phyloP scores from a whole-genome alignment of 2,329 filamentous ascomycete species.

The Neurospora sp. region DNA sequence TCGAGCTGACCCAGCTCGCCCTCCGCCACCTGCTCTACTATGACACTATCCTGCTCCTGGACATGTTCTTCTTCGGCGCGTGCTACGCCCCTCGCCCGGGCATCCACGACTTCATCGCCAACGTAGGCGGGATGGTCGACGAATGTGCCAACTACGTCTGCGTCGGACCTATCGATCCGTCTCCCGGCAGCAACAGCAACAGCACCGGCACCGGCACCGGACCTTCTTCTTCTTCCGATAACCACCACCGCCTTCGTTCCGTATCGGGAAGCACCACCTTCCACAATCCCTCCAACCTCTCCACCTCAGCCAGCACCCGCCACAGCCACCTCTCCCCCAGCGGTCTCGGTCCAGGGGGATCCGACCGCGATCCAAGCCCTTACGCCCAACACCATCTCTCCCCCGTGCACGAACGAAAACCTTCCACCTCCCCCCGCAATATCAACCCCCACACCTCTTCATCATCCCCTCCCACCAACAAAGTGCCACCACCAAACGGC shows the following conservation, averaged over 20 bases:
- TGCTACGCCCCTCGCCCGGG: slow-evolving; percentile 78
- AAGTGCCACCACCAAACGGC: not conserved
- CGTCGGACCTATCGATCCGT: slow-evolving; percentile 19
- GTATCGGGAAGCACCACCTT: not conserved
- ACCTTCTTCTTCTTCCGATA: not conserved
- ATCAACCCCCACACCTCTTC: not conserved
- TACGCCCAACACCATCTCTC: not conserved
- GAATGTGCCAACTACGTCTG: slow-evolving; percentile 85
- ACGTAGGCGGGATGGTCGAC: slow-evolving; percentile 64
- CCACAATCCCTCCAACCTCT: not conserved
- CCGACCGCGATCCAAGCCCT: not conserved
- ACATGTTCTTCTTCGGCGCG: slow-evolving; percentile 89
- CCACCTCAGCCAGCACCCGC: not conserved
- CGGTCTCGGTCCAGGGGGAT: not conserved
- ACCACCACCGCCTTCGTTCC: not conserved
- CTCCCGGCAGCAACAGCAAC: slow-evolving; percentile 1
- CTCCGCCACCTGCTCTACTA: slow-evolving; percentile 89
- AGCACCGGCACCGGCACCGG: not conserved
- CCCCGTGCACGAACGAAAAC: not conserved
- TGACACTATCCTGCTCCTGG: slow-evolving; percentile 78
- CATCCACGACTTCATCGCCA: slow-evolving; percentile 69
- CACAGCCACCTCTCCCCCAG: not conserved
- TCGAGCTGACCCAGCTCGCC: slow-evolving; percentile 76
- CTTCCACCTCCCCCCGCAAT: not conserved
- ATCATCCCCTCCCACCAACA: not conserved